Base-by-base conservation (phyloP, 257 asterid species). In the Orobanche coerulescens region DNA sequence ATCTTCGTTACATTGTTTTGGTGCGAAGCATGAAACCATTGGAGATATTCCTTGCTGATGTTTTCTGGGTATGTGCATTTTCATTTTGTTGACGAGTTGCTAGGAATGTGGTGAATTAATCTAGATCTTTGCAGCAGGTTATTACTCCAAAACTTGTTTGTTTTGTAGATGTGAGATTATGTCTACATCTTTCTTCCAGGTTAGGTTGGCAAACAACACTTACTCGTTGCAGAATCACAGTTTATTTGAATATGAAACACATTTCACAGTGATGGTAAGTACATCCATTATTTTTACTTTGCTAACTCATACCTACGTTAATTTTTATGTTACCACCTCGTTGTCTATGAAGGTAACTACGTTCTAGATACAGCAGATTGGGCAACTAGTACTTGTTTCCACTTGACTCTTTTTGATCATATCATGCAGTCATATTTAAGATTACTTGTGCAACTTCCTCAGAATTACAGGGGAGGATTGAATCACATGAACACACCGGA, bases 261-360 rank as follows among this genome's bases (percentile, higher is more conserved):
- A 92, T 81, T 92, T 92, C 75, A 92, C 98, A 10, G 98, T 92
- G 42, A 92, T 88, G 96, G 98, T 92, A 69, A 81, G 86, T 69
- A 43, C 26, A 20, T 36, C 30, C 37, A 25, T 53, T 30, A 16
- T 62, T 16, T 50, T 44, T 13, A 40, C 28, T 26, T 46, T 19
- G 7, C 12, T 7, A 58, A 54, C 70, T 53, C 25, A 37, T 47
- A 19, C 18, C 16, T 10, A 36, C 24, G 28, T 34, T 36, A 52
- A 51, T 57, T 34, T 42, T 58, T 51, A 49, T 62, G 54, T 51
- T 36, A 44, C 37, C 39, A 30, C 36, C 36, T 30, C 36, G 7
- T 39, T 5, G 42, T 51, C 25, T 36, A 20, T 34, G 5, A 58
- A 40, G 19, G 44, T 16, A 52, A 52, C 53, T 33, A 28, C 22